Percentiles rank a stretch among this genome's conserved stretches.
Evolutionary conservation across 202 grass and related monocot species (phyloP).

Genomic region (Panicum virgatum): DNA sequence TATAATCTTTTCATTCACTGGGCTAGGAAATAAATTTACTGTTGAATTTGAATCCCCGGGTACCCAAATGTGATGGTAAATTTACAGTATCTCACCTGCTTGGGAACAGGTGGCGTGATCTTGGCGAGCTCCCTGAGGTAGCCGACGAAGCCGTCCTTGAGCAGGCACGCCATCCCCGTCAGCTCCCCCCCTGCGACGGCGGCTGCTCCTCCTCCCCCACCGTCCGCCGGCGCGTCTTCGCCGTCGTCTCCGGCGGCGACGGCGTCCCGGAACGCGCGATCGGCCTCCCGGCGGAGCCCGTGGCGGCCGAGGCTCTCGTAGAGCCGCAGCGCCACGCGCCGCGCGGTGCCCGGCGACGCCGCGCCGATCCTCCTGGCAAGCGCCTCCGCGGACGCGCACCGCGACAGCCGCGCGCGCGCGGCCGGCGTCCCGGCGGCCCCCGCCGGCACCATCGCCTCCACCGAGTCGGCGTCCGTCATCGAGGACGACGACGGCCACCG

Average conservation of each 20-base stretch:
- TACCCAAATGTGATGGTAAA: not conserved
- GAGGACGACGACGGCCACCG: too few relatives aligned
- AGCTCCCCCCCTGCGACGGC: not conserved
- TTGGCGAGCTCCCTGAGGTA: conserved; percentile 33
- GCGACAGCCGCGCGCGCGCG: not conserved
- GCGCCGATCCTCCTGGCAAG: conserved; percentile 18
- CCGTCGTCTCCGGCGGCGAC: rapidly evolving
- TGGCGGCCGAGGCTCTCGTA: conserved; percentile 28
- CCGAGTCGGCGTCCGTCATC: too few relatives aligned
- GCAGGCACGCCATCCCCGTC: conserved; percentile 26
- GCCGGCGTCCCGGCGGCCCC: conserved; percentile 5
- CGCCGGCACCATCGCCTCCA: not conserved
- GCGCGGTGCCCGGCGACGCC: conserved; percentile 15
- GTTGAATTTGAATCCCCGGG: not conserved
- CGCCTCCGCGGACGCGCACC: conserved; percentile 31
- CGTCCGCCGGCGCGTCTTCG: rapidly evolving
- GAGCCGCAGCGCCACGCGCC: not conserved
- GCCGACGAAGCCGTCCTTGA: conserved; percentile 34
- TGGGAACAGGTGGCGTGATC: conserved; percentile 31
- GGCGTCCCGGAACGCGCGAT: conserved; percentile 13
- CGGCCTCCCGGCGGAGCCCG: conserved; percentile 27
- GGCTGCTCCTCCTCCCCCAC: not conserved
- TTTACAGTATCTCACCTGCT: not conserved
- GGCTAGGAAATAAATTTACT: not conserved
- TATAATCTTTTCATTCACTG: not conserved